A percentile compares a stretch with the other conserved stretches of the same genome.
Evolutionary conservation across 2,329 filamentous ascomycete genomes (phyloP).

Genomic region (Claviceps spartinae): DNA sequence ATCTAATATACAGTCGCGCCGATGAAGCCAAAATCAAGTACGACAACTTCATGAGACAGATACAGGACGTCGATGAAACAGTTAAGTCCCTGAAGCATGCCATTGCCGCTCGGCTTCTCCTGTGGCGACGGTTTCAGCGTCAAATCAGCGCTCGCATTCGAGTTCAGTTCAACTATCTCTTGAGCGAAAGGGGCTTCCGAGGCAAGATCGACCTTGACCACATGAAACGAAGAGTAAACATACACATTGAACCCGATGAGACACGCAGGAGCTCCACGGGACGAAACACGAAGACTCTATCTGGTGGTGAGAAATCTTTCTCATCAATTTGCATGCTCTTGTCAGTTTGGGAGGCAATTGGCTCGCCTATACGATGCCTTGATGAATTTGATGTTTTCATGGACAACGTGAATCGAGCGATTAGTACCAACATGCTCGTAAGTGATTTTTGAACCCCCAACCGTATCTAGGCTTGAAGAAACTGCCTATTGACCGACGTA

Average conservation of each 20-base stretch:
- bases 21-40: constrained; percentile 27
- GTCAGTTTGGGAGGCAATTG: constrained; percentile 95
- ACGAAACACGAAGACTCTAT: constrained; percentile 80
- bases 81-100: constrained; percentile 39
- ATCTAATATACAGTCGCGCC: constrained; percentile 45
- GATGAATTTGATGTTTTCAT: constrained; percentile 99
- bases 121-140: constrained; percentile 72
- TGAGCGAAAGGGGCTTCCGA: constrained; percentile 80
- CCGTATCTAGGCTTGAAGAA: neutral
- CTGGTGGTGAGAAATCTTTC: constrained; percentile 94
- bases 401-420: constrained; percentile 89
- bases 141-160: constrained; percentile 78
- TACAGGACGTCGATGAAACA: constrained; percentile 26
- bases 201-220: constrained; percentile 74
- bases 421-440: constrained; percentile 88
- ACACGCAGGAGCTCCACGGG: constrained; percentile 57
- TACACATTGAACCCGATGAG: constrained; percentile 60
- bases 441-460: constrained; percentile 20
- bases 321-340: constrained; percentile 89
- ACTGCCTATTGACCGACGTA: constrained; percentile 3
- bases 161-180: constrained; percentile 73
- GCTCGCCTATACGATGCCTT: constrained; percentile 81
- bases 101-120: constrained; percentile 52
- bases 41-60: constrained; percentile 28
- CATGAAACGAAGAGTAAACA: constrained; percentile 54